These are phyloP conservation scores for Hypomyces perniciosus DNA, from an alignment of 2,329 filamentous ascomycete species.

Conservation along the genomic window DNA sequence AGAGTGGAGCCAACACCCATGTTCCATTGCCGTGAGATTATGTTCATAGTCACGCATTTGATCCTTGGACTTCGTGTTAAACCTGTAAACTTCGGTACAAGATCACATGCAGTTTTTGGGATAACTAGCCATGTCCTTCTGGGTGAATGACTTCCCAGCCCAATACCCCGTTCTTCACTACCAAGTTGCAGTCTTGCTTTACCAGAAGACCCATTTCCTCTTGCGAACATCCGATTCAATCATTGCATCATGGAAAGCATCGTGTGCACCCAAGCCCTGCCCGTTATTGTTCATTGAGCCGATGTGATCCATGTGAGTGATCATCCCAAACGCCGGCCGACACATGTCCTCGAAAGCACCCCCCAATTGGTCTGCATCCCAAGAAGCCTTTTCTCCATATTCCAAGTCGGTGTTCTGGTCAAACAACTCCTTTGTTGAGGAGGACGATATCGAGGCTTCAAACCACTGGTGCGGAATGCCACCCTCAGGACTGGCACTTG, in stretches of 20 bases:
- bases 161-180: neutral
- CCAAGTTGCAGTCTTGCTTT: neutral
- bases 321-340: constrained; percentile 24
- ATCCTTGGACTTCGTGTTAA: too few relatives aligned
- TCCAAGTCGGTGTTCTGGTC: constrained; percentile 22
- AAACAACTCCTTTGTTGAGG: constrained; percentile 15
- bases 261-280: constrained; percentile 10
- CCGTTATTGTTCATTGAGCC: constrained; percentile 25
- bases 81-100: too few relatives aligned
- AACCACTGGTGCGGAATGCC: constrained; percentile 19
- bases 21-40: too few relatives aligned
- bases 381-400: constrained; percentile 22
- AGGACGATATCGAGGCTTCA: constrained; percentile 24
- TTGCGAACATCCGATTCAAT: constrained; percentile 1
- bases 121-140: neutral
- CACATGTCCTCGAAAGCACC: constrained; percentile 23
- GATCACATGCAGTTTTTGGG: neutral
- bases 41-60: too few relatives aligned
- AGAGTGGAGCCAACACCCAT: too few relatives aligned
- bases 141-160: neutral
- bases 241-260: constrained; percentile 8
- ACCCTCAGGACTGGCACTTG: neutral
- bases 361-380: constrained; percentile 20
- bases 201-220: constrained; percentile 7
- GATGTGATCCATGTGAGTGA: constrained; percentile 26